phyloP scores from a whole-genome alignment of 768 basidiomycete genomes.

The Serendipita sp. region DNA sequence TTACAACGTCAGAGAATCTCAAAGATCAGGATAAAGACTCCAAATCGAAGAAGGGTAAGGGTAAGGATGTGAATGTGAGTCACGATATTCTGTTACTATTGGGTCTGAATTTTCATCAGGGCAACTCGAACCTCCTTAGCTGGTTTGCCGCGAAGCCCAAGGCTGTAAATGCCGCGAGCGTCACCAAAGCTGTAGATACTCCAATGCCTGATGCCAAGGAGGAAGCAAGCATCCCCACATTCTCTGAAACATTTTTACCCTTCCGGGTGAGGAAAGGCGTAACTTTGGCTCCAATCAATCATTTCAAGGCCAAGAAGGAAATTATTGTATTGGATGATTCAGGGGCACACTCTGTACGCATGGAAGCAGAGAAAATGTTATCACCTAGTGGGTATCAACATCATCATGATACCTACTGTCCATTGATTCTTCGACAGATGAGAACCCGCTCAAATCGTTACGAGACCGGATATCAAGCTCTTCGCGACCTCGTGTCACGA shows the following conservation, averaged over 20 bases:
- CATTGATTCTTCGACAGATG: background rate
- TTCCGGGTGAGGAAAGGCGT: conserved; percentile 66
- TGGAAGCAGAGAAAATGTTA: background rate
- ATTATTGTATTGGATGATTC: conserved; percentile 49
- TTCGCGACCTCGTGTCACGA: background rate
- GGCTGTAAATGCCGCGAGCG: background rate
- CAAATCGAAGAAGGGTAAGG: conserved; percentile 1
- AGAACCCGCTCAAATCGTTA: background rate
- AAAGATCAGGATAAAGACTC: background rate
- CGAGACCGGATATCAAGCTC: background rate
- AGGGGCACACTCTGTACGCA: conserved; percentile 16
- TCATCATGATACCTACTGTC: background rate
- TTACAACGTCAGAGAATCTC: too few relatives aligned
- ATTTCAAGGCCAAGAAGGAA: conserved; percentile 34
- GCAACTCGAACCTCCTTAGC: background rate
- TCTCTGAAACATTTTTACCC: conserved; percentile 59
- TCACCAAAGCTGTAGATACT: conserved; percentile 9
- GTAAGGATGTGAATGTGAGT: background rate
- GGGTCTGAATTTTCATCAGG: too few relatives aligned
- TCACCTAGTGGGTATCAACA: background rate
- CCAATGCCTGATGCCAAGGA: conserved; percentile 16
- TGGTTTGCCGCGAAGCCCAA: background rate
- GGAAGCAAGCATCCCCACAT: conserved; percentile 28
- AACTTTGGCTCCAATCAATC: conserved; percentile 54
- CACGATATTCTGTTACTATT: background rate